Evolutionary conservation across 768 basidiomycete genomes (phyloP).

Genomic region (Exsudoporus frostii): DNA sequence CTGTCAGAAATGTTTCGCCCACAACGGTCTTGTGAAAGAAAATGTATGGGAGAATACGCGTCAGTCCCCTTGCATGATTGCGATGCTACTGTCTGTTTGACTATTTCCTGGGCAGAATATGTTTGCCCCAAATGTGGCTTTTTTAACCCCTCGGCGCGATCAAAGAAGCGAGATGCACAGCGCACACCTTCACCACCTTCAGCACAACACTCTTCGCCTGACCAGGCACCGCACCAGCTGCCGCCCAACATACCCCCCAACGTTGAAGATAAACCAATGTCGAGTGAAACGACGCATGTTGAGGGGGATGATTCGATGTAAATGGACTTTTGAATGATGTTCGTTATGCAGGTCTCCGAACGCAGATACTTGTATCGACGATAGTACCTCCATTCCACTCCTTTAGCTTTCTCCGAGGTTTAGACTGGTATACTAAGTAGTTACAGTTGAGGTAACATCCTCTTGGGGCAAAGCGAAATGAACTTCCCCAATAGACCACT

Average conservation of each 20-base stretch:
- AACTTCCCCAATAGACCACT: background rate
- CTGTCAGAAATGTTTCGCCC: constrained; percentile 81
- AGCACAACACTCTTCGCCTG: constrained; percentile 6
- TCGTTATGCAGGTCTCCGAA: background rate
- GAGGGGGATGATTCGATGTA: constrained; percentile 7
- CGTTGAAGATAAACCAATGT: background rate
- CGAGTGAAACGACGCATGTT: background rate
- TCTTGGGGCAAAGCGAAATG: background rate
- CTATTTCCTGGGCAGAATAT: constrained; percentile 55
- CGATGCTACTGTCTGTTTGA: background rate
- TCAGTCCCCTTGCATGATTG: constrained; percentile 40
- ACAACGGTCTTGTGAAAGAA: constrained; percentile 87
- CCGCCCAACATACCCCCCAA: background rate
- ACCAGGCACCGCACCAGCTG: constrained; percentile 4
- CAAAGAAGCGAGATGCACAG: constrained; percentile 26
- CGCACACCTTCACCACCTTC: constrained; percentile 30
- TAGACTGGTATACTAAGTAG: constrained; percentile 2
- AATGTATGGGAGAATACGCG: constrained; percentile 78
- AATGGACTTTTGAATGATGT: constrained; percentile 14
- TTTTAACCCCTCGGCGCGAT: constrained; percentile 59
- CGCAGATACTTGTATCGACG: background rate
- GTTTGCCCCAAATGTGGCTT: constrained; percentile 81
- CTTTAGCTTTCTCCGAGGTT: constrained; percentile 1
- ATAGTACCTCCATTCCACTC: background rate
- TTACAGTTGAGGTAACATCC: background rate